phyloP scores from a whole-genome alignment of 1,284 basidiomycete species.

The Trichosporon asahii region DNA sequence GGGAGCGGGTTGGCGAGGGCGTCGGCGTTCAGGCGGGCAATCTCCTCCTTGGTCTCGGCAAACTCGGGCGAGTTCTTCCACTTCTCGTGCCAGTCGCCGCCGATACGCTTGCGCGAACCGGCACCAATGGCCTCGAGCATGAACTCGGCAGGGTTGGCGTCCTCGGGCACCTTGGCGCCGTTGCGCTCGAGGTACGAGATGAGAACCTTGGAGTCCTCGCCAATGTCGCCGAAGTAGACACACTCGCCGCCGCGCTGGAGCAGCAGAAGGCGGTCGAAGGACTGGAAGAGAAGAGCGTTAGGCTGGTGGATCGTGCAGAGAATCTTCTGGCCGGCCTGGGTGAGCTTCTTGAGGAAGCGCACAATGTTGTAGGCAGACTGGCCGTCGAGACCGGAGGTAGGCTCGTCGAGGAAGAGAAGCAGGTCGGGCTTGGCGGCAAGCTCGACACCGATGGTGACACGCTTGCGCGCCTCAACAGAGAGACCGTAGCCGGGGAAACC shows the following conservation, averaged over 20 bases:
- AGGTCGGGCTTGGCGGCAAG: conserved; percentile 60
- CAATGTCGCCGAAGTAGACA: conserved; percentile 57
- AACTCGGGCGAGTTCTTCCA: conserved; percentile 60
- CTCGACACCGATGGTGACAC: conserved; percentile 61
- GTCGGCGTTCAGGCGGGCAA: conserved; percentile 53
- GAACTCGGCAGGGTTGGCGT: conserved; percentile 58
- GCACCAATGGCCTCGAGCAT: conserved; percentile 66
- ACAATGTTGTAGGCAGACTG: conserved; percentile 60
- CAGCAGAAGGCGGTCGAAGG: conserved; percentile 57
- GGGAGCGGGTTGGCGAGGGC: conserved; percentile 50
- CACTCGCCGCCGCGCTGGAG: conserved; percentile 52
- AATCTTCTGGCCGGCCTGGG: conserved; percentile 67
- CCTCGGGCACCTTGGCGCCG: conserved; percentile 55
- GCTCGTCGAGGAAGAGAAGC: conserved; percentile 59
- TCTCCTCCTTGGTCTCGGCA: conserved; percentile 48
- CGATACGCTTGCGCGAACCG: conserved; percentile 62
- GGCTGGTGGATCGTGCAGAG: conserved; percentile 53
- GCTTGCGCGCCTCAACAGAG: conserved; percentile 58
- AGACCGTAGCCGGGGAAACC: conserved; percentile 56
- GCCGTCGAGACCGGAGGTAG: conserved; percentile 59
- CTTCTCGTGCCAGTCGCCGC: conserved; percentile 72
- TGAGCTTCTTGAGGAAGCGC: conserved; percentile 52
- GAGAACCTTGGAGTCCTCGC: conserved; percentile 55
- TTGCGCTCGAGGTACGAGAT: conserved; percentile 58
- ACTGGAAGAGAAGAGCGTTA: conserved; percentile 58